Conservation (phyloP, 2,329 filamentous ascomycete species). For the Colletotrichum sp. region DNA sequence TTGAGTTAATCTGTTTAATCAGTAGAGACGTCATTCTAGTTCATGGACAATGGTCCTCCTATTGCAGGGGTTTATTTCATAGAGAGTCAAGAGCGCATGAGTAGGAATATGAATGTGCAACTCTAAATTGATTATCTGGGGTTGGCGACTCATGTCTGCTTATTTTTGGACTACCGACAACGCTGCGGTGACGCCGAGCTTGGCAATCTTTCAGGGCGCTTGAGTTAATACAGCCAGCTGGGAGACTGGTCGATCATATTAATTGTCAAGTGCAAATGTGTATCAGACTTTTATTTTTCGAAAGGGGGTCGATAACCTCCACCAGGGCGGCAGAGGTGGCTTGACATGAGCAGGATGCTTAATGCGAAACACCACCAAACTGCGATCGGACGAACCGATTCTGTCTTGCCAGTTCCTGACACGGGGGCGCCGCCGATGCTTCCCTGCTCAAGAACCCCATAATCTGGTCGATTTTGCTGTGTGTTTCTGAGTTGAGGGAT, state of each 20-base stretch:
- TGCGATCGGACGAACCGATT: too few species aligned
- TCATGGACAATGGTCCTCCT: neutral
- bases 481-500: too few species aligned
- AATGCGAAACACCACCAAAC: too few species aligned
- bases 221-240: fast-evolving
- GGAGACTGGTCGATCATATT: too few species aligned
- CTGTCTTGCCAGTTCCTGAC: too few species aligned
- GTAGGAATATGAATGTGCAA: neutral
- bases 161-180: neutral
- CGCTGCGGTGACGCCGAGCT: neutral
- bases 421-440: too few species aligned
- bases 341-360: too few species aligned
- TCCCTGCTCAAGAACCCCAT: too few species aligned
- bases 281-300: too few species aligned
- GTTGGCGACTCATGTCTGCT: neutral
- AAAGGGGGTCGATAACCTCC: too few species aligned
- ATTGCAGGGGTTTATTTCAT: neutral
- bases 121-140: neutral
- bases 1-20: neutral
- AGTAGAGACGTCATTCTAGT: neutral
- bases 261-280: too few species aligned
- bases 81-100: neutral
- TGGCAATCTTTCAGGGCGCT: neutral
- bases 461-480: fast-evolving
- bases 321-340: too few species aligned